Conservation (phyloP, 2,329 filamentous ascomycete species). For the Magnaporthiopsis poae region DNA sequence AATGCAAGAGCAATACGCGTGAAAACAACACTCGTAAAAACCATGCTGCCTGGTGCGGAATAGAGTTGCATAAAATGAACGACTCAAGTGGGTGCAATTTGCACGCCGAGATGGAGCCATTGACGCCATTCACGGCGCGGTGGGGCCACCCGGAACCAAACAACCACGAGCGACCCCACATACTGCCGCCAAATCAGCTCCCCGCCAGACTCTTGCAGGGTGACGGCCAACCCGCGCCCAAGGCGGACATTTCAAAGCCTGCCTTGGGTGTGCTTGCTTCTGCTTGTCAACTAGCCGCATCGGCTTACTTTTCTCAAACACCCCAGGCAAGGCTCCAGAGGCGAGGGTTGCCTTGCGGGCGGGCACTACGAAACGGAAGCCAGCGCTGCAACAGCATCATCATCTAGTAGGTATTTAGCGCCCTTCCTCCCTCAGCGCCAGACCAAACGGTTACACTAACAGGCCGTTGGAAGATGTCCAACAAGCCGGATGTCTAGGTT, state of each 20-base stretch:
- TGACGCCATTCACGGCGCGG: not conserved
- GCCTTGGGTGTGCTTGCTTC: not conserved
- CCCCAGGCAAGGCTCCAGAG: not conserved
- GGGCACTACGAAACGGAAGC: not conserved
- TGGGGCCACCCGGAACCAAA: not conserved
- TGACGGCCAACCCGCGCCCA: not conserved
- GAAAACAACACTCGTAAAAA: not conserved
- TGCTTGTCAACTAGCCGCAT: not conserved
- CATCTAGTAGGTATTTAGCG: not conserved
- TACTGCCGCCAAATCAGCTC: not conserved
- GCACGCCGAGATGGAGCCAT: not conserved
- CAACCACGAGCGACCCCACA: not conserved
- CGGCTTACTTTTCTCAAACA: not conserved
- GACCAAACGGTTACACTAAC: not conserved
- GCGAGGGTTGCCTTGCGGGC: not conserved
- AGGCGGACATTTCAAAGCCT: not conserved
- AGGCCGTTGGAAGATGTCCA: not conserved
- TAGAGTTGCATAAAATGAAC: not conserved
- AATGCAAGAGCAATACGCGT: not conserved
- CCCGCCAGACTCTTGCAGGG: not conserved
- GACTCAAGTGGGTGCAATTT: not conserved
- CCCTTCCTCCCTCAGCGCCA: not conserved
- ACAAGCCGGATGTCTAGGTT: not conserved
- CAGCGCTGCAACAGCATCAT: not conserved
- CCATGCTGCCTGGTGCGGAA: not conserved